Evolutionary conservation across 2,329 filamentous ascomycete genomes (phyloP).

Genomic region (Diaporthe australafricana): DNA sequence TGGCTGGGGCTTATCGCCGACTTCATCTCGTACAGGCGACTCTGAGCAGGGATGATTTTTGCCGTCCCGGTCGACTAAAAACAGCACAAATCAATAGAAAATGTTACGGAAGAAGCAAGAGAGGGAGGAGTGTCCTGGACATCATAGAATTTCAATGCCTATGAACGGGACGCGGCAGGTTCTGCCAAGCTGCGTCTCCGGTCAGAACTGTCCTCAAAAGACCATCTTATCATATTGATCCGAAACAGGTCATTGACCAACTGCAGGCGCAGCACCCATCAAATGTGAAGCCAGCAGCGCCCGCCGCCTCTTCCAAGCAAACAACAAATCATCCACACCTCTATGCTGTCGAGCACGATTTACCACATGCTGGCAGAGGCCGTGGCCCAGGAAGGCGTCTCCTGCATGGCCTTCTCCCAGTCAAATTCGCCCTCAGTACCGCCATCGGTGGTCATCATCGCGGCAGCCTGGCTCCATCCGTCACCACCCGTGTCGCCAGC

Average conservation of each 20-base stretch:
- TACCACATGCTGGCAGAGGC: neutral
- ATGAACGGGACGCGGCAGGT: neutral
- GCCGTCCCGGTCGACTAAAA: neutral
- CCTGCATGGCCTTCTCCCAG: neutral
- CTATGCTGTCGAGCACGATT: neutral
- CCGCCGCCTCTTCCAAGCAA: no score
- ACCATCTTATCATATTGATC: no score
- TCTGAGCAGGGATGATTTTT: neutral
- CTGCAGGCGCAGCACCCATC: no score
- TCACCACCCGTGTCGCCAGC: neutral
- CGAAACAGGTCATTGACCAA: no score
- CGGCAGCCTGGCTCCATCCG: slow-evolving; percentile 17
- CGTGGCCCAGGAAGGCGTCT: neutral
- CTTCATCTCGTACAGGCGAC: neutral
- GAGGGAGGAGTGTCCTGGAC: no score
- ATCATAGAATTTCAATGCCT: neutral
- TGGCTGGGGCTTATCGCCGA: slow-evolving; percentile 17
- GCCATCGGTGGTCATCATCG: neutral
- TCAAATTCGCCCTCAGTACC: no score
- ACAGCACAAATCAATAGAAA: neutral
- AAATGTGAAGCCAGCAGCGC: no score
- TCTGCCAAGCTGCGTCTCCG: neutral
- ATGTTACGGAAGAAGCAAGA: neutral
- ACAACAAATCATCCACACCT: neutral
- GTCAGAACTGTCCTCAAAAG: neutral